Percentiles rank a stretch among this genome's conserved stretches.
Evolutionary conservation across 805 yeast species (phyloP).

Genomic region (Priceomyces medius): DNA sequence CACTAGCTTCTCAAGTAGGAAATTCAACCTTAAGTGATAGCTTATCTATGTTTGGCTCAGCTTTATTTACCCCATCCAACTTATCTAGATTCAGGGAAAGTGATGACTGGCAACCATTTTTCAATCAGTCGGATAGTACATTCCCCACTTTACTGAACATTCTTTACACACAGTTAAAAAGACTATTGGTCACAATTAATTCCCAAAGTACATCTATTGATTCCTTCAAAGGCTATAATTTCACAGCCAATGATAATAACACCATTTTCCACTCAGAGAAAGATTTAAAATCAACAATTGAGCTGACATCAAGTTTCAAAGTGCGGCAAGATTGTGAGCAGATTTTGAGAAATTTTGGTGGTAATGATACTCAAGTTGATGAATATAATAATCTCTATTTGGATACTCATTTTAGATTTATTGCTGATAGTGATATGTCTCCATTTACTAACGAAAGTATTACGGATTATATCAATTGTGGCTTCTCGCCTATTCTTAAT

Average conservation of each 20-base stretch:
- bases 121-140: constrained; percentile 18
- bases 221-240: constrained; percentile 17
- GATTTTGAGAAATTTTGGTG: constrained; percentile 7
- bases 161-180: constrained; percentile 24
- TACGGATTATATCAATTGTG: constrained; percentile 47
- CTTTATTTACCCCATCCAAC: constrained; percentile 28
- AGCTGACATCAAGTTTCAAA: constrained; percentile 4
- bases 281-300: neutral
- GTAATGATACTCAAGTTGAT: neutral
- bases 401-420: constrained; percentile 25
- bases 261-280: constrained; percentile 13
- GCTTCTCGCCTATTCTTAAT: constrained; percentile 65
- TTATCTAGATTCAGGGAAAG: constrained; percentile 8
- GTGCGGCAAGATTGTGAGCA: constrained; percentile 8
- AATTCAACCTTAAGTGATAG: constrained; percentile 30
- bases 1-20: constrained; percentile 17
- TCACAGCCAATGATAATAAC: constrained; percentile 20
- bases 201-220: constrained; percentile 18
- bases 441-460: constrained; percentile 43
- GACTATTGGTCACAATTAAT: constrained; percentile 28
- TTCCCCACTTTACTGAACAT: constrained; percentile 31
- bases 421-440: constrained; percentile 30
- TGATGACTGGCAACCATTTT: constrained; percentile 11
- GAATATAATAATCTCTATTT: constrained; percentile 15
- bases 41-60: constrained; percentile 16